These are phyloP conservation scores for Coemansia sp. DNA, from an alignment of 192 early-diverging fungal genomes.

Conservation along the genomic window DNA sequence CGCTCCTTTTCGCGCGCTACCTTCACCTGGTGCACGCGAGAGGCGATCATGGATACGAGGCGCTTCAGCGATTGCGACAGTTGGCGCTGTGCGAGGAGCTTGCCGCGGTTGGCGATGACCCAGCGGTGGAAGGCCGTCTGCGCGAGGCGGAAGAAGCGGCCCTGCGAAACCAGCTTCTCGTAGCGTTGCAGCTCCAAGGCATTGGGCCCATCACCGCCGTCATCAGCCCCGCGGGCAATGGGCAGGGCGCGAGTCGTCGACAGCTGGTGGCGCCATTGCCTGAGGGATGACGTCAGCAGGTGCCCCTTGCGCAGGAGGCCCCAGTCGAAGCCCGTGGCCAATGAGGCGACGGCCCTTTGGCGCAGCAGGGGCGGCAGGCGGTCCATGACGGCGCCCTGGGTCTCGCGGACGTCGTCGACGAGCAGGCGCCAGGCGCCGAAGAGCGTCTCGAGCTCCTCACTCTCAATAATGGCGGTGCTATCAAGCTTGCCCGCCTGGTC, in stretches of 20 bases:
- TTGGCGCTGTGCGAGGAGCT: slow-evolving; percentile 17
- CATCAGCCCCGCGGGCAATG: background rate
- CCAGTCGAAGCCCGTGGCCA: slow-evolving; percentile 24
- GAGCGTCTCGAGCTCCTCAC: slow-evolving; percentile 3
- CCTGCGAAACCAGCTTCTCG: slow-evolving; percentile 2
- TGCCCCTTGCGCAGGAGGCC: slow-evolving; percentile 8
- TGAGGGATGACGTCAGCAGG: slow-evolving; percentile 2
- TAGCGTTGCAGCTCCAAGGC: slow-evolving; percentile 4
- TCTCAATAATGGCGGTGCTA: background rate
- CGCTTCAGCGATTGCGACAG: background rate
- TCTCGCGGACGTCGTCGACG: background rate
- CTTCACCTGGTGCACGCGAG: slow-evolving; percentile 10
- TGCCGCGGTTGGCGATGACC: slow-evolving; percentile 14
- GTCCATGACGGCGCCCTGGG: background rate
- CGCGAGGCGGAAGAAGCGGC: background rate
- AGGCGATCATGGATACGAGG: background rate
- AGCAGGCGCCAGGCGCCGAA: slow-evolving; percentile 30
- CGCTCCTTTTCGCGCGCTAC: slow-evolving; percentile 17
- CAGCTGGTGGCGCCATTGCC: background rate
- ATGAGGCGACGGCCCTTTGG: background rate
- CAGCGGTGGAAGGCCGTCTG: slow-evolving; percentile 8
- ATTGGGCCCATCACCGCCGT: slow-evolving; percentile 7
- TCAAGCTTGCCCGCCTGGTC: background rate
- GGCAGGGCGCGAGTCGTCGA: background rate
- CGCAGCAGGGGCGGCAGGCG: slow-evolving; percentile 5